Percentiles rank a stretch among this genome's conserved stretches.
These are phyloP conservation scores for Phaeosphaeria sp. DNA, from an alignment of 2,329 filamentous ascomycete species.

Conservation along the genomic window DNA sequence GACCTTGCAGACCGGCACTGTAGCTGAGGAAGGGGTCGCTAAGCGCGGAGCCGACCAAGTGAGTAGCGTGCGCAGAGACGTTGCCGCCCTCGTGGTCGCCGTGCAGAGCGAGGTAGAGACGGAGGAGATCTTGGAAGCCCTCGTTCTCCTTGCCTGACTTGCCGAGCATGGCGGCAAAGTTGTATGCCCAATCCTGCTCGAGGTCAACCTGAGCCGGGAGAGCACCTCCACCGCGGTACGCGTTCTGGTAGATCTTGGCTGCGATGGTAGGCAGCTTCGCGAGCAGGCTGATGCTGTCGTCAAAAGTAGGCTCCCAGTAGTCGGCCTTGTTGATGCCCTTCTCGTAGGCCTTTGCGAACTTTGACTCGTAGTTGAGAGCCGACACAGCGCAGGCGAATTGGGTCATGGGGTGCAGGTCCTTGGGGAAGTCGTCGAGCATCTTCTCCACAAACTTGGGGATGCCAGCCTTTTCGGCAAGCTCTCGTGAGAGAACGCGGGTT, in stretches of 20 bases:
- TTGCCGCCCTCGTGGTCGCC: conserved; percentile 99
- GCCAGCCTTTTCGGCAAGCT: conserved; percentile 84
- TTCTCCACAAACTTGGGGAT: conserved; percentile 84
- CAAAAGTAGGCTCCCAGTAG: conserved; percentile 98
- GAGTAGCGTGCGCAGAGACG: conserved; percentile 93
- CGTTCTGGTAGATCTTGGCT: conserved; percentile 96
- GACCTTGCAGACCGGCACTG: conserved; percentile 91
- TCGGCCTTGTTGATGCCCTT: conserved; percentile 90
- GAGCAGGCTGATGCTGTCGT: conserved; percentile 90
- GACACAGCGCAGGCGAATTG: conserved; percentile 95
- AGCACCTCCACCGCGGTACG: conserved; percentile 76
- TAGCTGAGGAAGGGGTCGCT: conserved; percentile 96
- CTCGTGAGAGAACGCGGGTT: conserved; percentile 80
- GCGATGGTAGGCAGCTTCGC: conserved; percentile 97
- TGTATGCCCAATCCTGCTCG: conserved; percentile 96
- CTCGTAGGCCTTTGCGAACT: conserved; percentile 93
- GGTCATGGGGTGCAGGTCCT: conserved; percentile 95
- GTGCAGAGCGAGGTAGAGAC: conserved; percentile 93
- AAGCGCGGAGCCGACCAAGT: conserved; percentile 92
- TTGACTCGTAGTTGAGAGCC: conserved; percentile 92
- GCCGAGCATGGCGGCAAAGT: conserved; percentile 95
- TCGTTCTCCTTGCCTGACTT: conserved; percentile 87
- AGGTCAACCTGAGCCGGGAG: conserved; percentile 79
- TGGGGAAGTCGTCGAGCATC: conserved; percentile 89
- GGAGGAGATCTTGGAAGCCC: conserved; percentile 92